Percentiles rank a stretch among this genome's conserved stretches.
Conservation (phyloP, 306 rosid genomes). For the Fagus crenata region DNA sequence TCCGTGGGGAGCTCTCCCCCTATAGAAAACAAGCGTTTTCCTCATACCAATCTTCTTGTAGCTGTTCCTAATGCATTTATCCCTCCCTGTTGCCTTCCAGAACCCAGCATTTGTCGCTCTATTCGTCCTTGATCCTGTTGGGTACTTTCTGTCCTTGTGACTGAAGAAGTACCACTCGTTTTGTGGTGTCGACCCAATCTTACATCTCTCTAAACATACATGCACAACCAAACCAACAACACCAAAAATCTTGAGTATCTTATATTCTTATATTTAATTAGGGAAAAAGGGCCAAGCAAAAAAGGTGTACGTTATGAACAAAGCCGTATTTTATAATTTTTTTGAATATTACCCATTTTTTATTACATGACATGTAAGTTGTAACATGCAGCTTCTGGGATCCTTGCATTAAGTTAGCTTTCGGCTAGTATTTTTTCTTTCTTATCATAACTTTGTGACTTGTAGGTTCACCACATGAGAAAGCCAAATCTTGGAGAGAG, state of each 20-base stretch:
- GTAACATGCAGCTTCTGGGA: not conserved
- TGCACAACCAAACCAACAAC: not conserved
- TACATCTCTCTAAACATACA: slow-evolving; percentile 64
- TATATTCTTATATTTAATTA: too few relatives aligned
- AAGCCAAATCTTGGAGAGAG: slow-evolving; percentile 9
- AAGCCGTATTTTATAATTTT: too few relatives aligned
- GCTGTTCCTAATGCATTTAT: slow-evolving; percentile 78
- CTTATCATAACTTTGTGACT: not conserved
- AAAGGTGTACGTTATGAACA: not conserved
- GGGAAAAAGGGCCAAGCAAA: too few relatives aligned
- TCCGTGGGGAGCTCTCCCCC: slow-evolving; percentile 96
- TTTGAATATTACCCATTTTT: not conserved
- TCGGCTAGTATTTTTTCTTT: not conserved
- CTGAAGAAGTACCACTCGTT: slow-evolving; percentile 98
- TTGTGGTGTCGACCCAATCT: slow-evolving; percentile 92
- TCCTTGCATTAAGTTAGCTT: not conserved
- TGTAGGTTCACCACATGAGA: not conserved
- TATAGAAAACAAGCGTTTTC: slow-evolving; percentile 87
- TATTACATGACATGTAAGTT: not conserved
- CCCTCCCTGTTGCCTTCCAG: slow-evolving; percentile 98
- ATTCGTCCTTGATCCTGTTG: slow-evolving; percentile 96
- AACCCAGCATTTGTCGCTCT: slow-evolving; percentile 92
- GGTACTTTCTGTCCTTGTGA: slow-evolving; percentile 94
- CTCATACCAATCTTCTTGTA: slow-evolving; percentile 91
- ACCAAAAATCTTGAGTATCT: not conserved